Percentiles rank a stretch among this genome's conserved stretches.
These are phyloP conservation scores for Tolypocladium cylindrosporum DNA, from an alignment of 2,329 filamentous ascomycete species.

Conservation along the genomic window DNA sequence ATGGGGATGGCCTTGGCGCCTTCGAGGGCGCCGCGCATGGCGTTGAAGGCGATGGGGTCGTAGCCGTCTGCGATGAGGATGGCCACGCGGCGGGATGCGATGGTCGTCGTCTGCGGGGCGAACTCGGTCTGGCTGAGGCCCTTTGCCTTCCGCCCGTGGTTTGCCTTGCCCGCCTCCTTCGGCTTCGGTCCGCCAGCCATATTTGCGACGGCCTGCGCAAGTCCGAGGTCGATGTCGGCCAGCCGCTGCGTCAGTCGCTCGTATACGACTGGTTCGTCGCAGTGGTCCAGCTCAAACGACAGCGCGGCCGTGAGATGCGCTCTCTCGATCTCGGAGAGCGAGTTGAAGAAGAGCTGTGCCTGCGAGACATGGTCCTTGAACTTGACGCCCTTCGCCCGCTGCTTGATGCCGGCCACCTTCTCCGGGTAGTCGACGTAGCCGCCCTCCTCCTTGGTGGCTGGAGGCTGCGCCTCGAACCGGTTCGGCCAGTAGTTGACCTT, in stretches of 20 bases:
- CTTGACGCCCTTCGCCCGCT: slow-evolving; percentile 58
- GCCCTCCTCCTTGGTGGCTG: slow-evolving; percentile 51
- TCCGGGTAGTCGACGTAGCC: slow-evolving; percentile 57
- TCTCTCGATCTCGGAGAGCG: slow-evolving; percentile 57
- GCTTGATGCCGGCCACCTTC: slow-evolving; percentile 60
- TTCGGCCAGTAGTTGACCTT: not conserved
- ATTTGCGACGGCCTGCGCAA: slow-evolving; percentile 59
- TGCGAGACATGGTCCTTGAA: slow-evolving; percentile 71
- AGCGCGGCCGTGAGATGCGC: slow-evolving; percentile 62
- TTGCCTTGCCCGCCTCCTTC: slow-evolving; percentile 37
- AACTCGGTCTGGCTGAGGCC: slow-evolving; percentile 62
- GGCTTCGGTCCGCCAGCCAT: slow-evolving; percentile 58
- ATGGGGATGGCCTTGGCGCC: slow-evolving; percentile 57
- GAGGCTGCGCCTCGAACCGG: slow-evolving; percentile 49
- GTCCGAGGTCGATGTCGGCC: slow-evolving; percentile 59
- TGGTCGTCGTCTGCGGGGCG: slow-evolving; percentile 51
- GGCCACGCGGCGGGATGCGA: slow-evolving; percentile 61
- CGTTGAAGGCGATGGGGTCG: slow-evolving; percentile 54
- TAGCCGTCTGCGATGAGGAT: slow-evolving; percentile 73
- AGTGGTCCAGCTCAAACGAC: slow-evolving; percentile 71
- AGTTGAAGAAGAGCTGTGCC: slow-evolving; percentile 78
- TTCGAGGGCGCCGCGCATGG: slow-evolving; percentile 52
- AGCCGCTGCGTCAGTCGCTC: slow-evolving; percentile 58
- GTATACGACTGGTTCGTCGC: slow-evolving; percentile 69
- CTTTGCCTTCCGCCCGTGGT: slow-evolving; percentile 59